Percentiles rank a stretch among this genome's conserved stretches.
phyloP scores from a whole-genome alignment of 2,329 filamentous ascomycete genomes.

The Talaromyces marneffei region DNA sequence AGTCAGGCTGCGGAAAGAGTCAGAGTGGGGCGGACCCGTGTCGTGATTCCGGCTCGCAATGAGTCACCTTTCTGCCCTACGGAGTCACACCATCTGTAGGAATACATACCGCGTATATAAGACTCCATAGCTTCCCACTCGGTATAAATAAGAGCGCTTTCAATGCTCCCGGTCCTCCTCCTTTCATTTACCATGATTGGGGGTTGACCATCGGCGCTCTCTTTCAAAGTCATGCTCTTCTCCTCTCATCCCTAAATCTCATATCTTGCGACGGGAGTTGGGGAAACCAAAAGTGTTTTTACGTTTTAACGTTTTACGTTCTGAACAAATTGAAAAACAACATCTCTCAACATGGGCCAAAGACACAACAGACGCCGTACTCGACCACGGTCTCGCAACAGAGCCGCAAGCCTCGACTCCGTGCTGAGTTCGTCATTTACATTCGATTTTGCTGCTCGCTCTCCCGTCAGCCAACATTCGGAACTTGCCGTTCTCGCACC shows the following conservation, averaged over 20 bases:
- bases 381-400: slow-evolving; percentile 35
- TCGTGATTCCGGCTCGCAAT: slow-evolving; percentile 5
- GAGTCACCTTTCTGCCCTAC: slow-evolving; percentile 4
- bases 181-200: slow-evolving; percentile 6
- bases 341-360: slow-evolving; percentile 36
- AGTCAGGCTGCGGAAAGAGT: not conserved
- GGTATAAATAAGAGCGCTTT: not conserved
- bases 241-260: not conserved
- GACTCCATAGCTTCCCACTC: not conserved
- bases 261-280: not conserved
- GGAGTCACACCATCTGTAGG: not conserved
- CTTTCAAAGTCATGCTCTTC: not conserved
- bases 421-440: slow-evolving; percentile 12
- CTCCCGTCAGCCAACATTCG: slow-evolving; percentile 19
- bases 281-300: not conserved
- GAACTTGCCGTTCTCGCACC: slow-evolving; percentile 19
- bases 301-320: not conserved
- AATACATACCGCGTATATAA: too few relatives aligned
- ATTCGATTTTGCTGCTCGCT: slow-evolving; percentile 11
- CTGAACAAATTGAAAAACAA: not conserved
- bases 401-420: slow-evolving; percentile 15
- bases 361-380: slow-evolving; percentile 44
- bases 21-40: not conserved
- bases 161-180: not conserved
- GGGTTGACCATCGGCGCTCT: not conserved